phyloP scores from a whole-genome alignment of 2,329 filamentous ascomycete species.

The Diplodia seriata region DNA sequence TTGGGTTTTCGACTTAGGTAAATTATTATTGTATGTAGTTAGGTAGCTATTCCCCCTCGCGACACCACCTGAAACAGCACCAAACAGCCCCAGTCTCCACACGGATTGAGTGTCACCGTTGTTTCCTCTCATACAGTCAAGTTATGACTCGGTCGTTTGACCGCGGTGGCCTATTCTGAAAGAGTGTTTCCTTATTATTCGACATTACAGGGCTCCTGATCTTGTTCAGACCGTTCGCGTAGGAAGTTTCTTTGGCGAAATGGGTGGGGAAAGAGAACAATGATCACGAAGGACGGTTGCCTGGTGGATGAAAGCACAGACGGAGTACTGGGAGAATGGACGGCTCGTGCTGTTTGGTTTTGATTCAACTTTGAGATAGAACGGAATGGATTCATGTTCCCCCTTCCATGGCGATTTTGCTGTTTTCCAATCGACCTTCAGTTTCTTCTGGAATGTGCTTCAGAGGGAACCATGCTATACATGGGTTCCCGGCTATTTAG shows the following conservation, averaged over 20 bases:
- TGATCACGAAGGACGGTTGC: not conserved
- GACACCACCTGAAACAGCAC: conserved; percentile 15
- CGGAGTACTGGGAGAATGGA: not conserved
- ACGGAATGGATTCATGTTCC: conserved; percentile 28
- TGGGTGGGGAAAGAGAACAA: not conserved
- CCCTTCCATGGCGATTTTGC: not conserved
- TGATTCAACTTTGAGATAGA: conserved; percentile 19
- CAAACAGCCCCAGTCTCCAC: conserved; percentile 11
- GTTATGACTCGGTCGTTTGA: conserved; percentile 4
- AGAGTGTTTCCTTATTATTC: not conserved
- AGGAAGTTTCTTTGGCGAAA: not conserved
- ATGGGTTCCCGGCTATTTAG: not conserved
- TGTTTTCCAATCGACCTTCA: not conserved
- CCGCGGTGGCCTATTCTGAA: conserved; percentile 5
- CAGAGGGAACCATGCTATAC: not conserved
- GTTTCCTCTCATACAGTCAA: conserved; percentile 1
- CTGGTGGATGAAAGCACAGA: conserved; percentile 1
- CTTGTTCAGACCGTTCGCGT: not conserved
- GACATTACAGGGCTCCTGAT: not conserved
- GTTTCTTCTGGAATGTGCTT: not conserved
- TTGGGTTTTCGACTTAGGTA: conserved; percentile 20
- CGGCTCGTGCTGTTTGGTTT: not conserved
- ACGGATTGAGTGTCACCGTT: not conserved
- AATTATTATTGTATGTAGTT: conserved; percentile 29
- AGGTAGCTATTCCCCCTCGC: conserved; percentile 31